Conservation (phyloP, 106 monocot species). For the Platanthera zijinensis region DNA sequence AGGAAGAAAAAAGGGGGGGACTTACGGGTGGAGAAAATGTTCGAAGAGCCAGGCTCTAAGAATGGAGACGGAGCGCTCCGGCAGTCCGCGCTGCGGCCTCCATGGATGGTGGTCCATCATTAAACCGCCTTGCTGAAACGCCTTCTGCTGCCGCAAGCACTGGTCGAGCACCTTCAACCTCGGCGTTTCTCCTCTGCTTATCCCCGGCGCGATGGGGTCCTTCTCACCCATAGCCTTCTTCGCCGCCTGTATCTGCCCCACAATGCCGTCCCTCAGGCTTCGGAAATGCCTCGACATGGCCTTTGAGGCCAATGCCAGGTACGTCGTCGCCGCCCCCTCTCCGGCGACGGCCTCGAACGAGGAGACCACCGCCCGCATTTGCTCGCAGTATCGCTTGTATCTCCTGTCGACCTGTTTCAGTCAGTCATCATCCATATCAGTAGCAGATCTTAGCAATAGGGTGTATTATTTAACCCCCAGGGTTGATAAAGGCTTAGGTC, state of each 20-base stretch:
- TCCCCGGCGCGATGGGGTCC: slow-evolving; percentile 39
- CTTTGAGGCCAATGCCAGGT: slow-evolving; percentile 59
- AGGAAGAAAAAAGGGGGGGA: not conserved
- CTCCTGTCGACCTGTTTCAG: slow-evolving; percentile 54
- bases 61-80: slow-evolving; percentile 57
- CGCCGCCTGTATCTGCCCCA: slow-evolving; percentile 44
- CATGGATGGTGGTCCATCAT: slow-evolving; percentile 57
- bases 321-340: slow-evolving; percentile 47
- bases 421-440: not conserved
- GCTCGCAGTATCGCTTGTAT: slow-evolving; percentile 70
- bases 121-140: slow-evolving; percentile 34
- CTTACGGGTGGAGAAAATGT: slow-evolving; percentile 81
- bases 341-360: slow-evolving; percentile 74
- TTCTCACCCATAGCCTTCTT: slow-evolving; percentile 68
- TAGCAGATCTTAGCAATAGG: not conserved
- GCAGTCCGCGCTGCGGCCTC: slow-evolving; percentile 74
- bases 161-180: slow-evolving; percentile 78
- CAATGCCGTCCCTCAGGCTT: slow-evolving; percentile 65
- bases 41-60: slow-evolving; percentile 89
- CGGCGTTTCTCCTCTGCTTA: slow-evolving; percentile 70
- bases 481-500: too few species aligned
- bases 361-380: slow-evolving; percentile 50
- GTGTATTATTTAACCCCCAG: too few species aligned
- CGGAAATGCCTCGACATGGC: slow-evolving; percentile 87
- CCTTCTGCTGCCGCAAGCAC: slow-evolving; percentile 62